These are phyloP conservation scores for Leucogyrophana mollusca DNA, from an alignment of 768 basidiomycete genomes.

Conservation along the genomic window DNA sequence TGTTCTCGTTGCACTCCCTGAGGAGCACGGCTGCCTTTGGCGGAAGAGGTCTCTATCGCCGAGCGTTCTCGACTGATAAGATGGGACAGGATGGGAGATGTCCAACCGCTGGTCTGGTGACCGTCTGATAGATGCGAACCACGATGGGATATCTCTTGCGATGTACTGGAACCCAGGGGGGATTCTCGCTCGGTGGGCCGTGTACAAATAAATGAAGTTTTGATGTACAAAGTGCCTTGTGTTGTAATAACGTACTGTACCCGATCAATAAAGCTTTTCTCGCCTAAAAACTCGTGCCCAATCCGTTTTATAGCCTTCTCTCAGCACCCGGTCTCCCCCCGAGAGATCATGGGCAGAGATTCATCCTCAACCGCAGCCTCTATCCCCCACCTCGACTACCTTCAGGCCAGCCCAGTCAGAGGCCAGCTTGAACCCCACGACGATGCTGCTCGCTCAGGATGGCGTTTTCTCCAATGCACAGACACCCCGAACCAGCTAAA, in stretches of 20 bases:
- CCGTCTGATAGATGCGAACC: no score
- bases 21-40: no score
- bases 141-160: no score
- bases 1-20: no score
- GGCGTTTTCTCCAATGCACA: conserved; percentile 73
- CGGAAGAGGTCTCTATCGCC: no score
- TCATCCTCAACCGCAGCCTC: conserved; percentile 20
- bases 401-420: conserved; percentile 64
- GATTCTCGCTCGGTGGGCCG: no score
- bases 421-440: conserved; percentile 75
- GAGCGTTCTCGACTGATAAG: no score
- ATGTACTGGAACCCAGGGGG: no score
- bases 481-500: conserved; percentile 77
- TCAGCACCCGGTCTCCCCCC: conserved; percentile 6
- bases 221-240: conserved; percentile 26
- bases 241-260: conserved; percentile 18
- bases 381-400: conserved; percentile 47
- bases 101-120: no score
- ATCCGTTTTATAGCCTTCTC: conserved; percentile 6
- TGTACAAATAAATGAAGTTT: not conserved
- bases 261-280: conserved; percentile 13
- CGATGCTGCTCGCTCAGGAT: conserved; percentile 49
- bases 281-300: conserved; percentile 18
- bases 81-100: no score
- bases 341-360: conserved; percentile 19